Percentiles rank a stretch among this genome's conserved stretches.
Evolutionary conservation across 495 filamentous ascomycete species (phyloP).

Genomic region (Podospora bellae-mahoneyi): DNA sequence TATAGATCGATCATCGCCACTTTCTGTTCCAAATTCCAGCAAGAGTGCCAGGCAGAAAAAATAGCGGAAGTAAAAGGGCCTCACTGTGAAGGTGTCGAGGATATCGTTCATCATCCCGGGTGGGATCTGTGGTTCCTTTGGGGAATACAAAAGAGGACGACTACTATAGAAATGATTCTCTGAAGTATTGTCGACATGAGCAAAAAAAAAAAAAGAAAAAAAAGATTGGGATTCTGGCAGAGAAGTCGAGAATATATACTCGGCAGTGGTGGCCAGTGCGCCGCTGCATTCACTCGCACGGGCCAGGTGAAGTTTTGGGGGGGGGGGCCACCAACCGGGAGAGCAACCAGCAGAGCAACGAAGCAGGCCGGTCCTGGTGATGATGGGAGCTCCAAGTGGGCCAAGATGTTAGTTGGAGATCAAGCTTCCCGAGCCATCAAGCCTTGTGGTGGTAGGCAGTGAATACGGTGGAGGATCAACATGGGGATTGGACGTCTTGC

Average conservation of each 20-base stretch:
- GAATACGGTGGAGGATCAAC: background rate
- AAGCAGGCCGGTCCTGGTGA: too few species aligned
- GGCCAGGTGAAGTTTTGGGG: background rate
- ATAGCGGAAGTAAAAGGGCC: constrained; percentile 40
- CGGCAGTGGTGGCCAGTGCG: constrained; percentile 10
- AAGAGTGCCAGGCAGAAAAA: constrained; percentile 46
- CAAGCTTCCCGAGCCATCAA: too few species aligned
- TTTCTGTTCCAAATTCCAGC: constrained; percentile 49
- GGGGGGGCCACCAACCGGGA: too few species aligned
- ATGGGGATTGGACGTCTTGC: background rate
- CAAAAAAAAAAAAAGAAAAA: constrained; percentile 24
- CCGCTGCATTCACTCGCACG: constrained; percentile 15
- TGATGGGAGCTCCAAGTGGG: too few species aligned
- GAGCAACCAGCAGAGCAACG: too few species aligned
- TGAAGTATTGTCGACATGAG: constrained; percentile 57
- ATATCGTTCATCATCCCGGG: constrained; percentile 60
- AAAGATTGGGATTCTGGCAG: constrained; percentile 8
- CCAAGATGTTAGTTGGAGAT: too few species aligned
- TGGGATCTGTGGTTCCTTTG: constrained; percentile 63
- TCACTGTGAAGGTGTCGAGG: constrained; percentile 59
- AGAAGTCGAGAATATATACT: background rate
- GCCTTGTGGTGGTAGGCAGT: too few species aligned
- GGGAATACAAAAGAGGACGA: constrained; percentile 74
- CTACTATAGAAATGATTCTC: constrained; percentile 91
- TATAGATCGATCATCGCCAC: constrained; percentile 65